A percentile compares a stretch with the other conserved stretches of the same genome.
Evolutionary conservation across 2,329 filamentous ascomycete species (phyloP).

Genomic region (Diaporthe sp.): DNA sequence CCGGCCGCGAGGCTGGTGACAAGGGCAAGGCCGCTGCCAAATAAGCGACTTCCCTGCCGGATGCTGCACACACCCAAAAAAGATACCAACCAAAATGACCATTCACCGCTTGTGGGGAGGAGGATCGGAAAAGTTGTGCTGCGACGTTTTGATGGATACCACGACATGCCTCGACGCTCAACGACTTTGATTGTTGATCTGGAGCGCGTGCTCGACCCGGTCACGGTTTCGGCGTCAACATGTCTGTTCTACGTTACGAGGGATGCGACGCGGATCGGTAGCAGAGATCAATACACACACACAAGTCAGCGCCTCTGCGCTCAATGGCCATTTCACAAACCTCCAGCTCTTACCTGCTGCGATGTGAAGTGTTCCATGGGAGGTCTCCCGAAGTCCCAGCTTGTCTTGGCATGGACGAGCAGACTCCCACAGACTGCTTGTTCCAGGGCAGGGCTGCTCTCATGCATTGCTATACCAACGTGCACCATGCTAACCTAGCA

Average conservation of each 20-base stretch:
- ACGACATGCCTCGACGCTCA: constrained; percentile 24
- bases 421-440: background rate
- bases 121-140: constrained; percentile 35
- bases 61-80: background rate
- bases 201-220: constrained; percentile 23
- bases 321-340: constrained; percentile 77
- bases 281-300: constrained; percentile 44
- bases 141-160: constrained; percentile 35
- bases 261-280: constrained; percentile 39
- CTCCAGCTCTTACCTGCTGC: constrained; percentile 48
- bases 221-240: constrained; percentile 43
- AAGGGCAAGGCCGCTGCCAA: constrained; percentile 74
- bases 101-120: constrained; percentile 35
- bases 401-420: constrained; percentile 18
- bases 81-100: constrained; percentile 15
- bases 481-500: constrained; percentile 28
- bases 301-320: constrained; percentile 59
- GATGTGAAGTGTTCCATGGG: constrained; percentile 80
- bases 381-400: constrained; percentile 75
- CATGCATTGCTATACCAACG: constrained; percentile 22
- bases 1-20: constrained; percentile 79
- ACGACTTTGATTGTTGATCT: constrained; percentile 20
- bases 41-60: constrained; percentile 46
- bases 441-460: constrained; percentile 5
- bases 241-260: constrained; percentile 32